phyloP scores from a whole-genome alignment of 257 asterid genomes.

The Fraxinus anomala region DNA sequence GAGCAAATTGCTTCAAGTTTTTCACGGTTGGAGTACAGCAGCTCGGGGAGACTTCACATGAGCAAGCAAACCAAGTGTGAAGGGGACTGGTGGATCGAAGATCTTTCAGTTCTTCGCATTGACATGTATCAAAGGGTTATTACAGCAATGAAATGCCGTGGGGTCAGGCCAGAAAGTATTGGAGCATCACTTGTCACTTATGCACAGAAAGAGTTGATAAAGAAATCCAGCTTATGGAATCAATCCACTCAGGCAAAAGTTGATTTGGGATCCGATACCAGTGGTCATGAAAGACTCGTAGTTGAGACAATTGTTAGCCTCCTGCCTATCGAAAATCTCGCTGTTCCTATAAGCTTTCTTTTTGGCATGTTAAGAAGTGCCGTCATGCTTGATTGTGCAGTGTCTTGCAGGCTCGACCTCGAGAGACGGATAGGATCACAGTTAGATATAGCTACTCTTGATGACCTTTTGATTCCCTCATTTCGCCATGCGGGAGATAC shows the following conservation, averaged over 20 bases:
- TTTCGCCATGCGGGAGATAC: conserved; percentile 78
- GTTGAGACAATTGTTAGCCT: conserved; percentile 83
- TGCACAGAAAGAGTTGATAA: conserved; percentile 76
- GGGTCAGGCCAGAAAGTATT: conserved; percentile 91
- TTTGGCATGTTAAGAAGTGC: conserved; percentile 81
- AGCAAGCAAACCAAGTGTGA: conserved; percentile 66
- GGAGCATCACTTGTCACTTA: conserved; percentile 84
- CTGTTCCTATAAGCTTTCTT: conserved; percentile 75
- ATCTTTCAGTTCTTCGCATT: conserved; percentile 68
- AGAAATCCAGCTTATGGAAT: conserved; percentile 70
- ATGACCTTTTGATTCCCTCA: conserved; percentile 88
- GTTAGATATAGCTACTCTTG: conserved; percentile 77
- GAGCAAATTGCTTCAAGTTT: conserved; percentile 98
- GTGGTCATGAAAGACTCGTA: conserved; percentile 62
- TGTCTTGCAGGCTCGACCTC: conserved; percentile 71
- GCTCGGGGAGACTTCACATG: conserved; percentile 96
- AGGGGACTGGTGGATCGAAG: conserved; percentile 97
- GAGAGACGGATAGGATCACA: conserved; percentile 86
- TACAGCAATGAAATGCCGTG: conserved; percentile 84
- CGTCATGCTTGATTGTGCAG: conserved; percentile 75
- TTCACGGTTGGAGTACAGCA: conserved; percentile 85
- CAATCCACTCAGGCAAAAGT: conserved; percentile 50
- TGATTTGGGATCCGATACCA: conserved; percentile 39
- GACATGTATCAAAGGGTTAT: conserved; percentile 77
- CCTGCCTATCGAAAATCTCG: conserved; percentile 82